phyloP scores from a whole-genome alignment of 2,329 filamentous ascomycete genomes.

The Exophiala spinifera region DNA sequence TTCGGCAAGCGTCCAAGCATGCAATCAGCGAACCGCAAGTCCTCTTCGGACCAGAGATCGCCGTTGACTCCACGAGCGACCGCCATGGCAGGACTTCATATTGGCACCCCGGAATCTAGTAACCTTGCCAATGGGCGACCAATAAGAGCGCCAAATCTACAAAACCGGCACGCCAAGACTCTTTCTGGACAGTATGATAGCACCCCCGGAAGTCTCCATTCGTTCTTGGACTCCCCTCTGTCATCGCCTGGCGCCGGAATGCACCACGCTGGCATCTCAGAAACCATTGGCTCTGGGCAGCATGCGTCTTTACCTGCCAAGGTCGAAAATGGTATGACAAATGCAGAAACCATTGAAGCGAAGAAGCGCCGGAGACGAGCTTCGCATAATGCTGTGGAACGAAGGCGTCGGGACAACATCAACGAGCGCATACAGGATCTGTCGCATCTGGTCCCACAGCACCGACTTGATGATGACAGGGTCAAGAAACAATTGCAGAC shows the following conservation, averaged over 20 bases:
- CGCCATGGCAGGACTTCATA: conserved; percentile 67
- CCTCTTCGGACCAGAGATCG: conserved; percentile 65
- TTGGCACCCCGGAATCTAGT: conserved; percentile 67
- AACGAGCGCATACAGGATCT: conserved; percentile 98
- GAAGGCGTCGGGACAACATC: conserved; percentile 92
- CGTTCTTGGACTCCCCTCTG: conserved; percentile 84
- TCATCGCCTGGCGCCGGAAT: conserved; percentile 64
- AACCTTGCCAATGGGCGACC: conserved; percentile 69
- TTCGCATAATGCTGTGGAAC: conserved; percentile 95
- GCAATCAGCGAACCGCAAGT: conserved; percentile 67
- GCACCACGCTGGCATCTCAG: conserved; percentile 72
- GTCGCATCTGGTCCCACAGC: conserved; percentile 84
- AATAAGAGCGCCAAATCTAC: conserved; percentile 64
- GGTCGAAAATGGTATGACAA: conserved; percentile 58
- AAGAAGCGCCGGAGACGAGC: conserved; percentile 88
- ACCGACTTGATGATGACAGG: conserved; percentile 94
- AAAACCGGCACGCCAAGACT: conserved; percentile 71
- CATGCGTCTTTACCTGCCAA: conserved; percentile 88
- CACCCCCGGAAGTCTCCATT: conserved; percentile 77
- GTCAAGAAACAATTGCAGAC: conserved; percentile 92
- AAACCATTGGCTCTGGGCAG: conserved; percentile 78
- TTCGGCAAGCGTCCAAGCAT: conserved; percentile 62
- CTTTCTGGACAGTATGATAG: conserved; percentile 88
- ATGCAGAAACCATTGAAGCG: conserved; percentile 80
- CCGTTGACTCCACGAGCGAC: conserved; percentile 87